Evolutionary conservation across 768 basidiomycete species (phyloP), one percentile per base, ranked within the genome.

Genomic region (Xerocomus spinulosus): DNA sequence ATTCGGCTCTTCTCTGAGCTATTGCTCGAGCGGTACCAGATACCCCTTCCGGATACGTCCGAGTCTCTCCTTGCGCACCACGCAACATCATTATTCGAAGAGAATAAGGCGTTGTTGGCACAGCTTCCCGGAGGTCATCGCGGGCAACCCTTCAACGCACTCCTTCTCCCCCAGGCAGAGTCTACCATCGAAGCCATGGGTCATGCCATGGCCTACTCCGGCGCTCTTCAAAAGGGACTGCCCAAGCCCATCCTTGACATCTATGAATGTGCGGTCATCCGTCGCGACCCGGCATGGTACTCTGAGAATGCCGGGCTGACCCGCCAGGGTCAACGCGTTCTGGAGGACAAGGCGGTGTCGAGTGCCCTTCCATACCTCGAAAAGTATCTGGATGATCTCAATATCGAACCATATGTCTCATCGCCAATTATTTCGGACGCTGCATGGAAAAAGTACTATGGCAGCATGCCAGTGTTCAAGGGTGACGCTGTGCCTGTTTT

Each of bases 1-100:
- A 85, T 78, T 52, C 74, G 82, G 50, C 53, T 80, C 60, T 74
- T 79, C 70, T 64, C 80, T 18, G 83, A 85, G 60, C 59, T 85
- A 37, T 69, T 86, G 14, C 76, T 79, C 32, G 67, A 70, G 15
- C 76, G 80, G 25, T 82, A 80, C 56, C 52, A 63, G 18, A 59
- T 83, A 14, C 80, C 82, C 18, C 69, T 73, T 30, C 59, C 78
- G 3, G 64, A 61, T 15, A 34, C 65, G 37, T 65, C 66, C 1
- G 72, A 78, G 46, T 78, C 79, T 4, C 68, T 81, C 23, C 73
- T 83, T 6, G 77, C 80, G 1, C 69, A 61, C 1, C 82, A 85
- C 51, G 72, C 74, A 20, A 47, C 56, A 46, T 71, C 70, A 28
- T 56, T 79, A 50, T 54, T 80, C 15, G 69, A 75, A 29, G 79